A percentile compares a stretch with the other conserved stretches of the same genome.
Evolutionary conservation across 306 rosid species (phyloP).

Genomic region (Bauhinia variegata): DNA sequence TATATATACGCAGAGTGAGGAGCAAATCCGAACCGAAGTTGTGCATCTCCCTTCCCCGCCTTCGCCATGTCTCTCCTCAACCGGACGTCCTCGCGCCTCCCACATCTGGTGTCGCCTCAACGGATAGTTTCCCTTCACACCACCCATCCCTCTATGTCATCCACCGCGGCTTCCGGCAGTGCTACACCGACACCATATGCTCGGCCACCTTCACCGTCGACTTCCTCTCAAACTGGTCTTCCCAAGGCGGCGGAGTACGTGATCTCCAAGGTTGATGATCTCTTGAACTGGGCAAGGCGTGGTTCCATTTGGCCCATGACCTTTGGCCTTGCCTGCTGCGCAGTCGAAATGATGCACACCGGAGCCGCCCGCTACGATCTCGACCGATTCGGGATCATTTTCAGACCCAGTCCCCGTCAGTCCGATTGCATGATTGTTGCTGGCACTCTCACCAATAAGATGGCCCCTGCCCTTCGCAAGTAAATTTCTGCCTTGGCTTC

Average conservation of each 20-base stretch:
- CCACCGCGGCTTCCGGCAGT: conserved; percentile 34
- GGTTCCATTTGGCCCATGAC: conserved; percentile 75
- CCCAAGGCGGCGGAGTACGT: conserved; percentile 75
- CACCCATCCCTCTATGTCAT: conserved; percentile 46
- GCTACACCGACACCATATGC: conserved; percentile 55
- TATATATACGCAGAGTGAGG: no score
- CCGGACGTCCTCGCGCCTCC: conserved; percentile 55
- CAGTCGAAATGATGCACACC: conserved; percentile 81
- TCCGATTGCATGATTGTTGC: conserved; percentile 76
- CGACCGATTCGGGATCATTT: conserved; percentile 67
- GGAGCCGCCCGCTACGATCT: conserved; percentile 73
- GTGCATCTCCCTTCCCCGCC: neutral
- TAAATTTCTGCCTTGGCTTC: neutral
- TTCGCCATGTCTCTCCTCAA: conserved; percentile 57
- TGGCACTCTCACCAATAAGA: conserved; percentile 75
- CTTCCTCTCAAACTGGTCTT: conserved; percentile 58
- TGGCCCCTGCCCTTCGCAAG: conserved; percentile 82
- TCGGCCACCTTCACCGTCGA: conserved; percentile 48
- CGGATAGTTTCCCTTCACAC: conserved; percentile 56
- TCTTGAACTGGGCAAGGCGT: conserved; percentile 76
- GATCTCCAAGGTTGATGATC: conserved; percentile 78
- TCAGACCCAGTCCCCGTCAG: conserved; percentile 73
- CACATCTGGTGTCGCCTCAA: conserved; percentile 58
- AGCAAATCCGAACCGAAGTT: neutral
- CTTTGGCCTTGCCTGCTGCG: conserved; percentile 68